A percentile compares a stretch with the other conserved stretches of the same genome.
phyloP scores from a whole-genome alignment of 495 filamentous ascomycete species.

The Penicillium bovifimosum region DNA sequence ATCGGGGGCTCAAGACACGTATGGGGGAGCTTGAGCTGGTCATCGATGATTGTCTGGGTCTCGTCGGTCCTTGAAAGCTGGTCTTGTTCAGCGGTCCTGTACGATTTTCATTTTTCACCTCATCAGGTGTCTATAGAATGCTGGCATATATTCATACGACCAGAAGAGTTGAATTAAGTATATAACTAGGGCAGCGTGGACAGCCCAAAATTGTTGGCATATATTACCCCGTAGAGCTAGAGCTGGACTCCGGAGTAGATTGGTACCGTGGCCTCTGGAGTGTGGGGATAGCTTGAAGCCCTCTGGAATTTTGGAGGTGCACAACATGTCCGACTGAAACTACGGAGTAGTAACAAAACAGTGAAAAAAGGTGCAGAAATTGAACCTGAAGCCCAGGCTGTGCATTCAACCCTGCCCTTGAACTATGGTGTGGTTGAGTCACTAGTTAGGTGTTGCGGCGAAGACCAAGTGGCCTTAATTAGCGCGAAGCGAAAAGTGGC shows the following conservation, averaged over 20 bases:
- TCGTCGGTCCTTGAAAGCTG: constrained; percentile 44
- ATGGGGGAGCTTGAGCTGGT: constrained; percentile 61
- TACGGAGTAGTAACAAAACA: background rate
- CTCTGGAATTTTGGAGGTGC: background rate
- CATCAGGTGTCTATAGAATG: constrained; percentile 15
- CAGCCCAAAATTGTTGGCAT: background rate
- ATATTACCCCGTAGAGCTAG: background rate
- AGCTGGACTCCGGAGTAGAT: background rate
- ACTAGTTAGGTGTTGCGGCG: constrained; percentile 14
- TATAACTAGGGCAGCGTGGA: background rate
- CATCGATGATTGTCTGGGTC: constrained; percentile 65
- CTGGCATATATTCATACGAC: background rate
- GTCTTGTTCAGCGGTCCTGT: background rate
- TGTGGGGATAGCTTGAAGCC: constrained; percentile 9
- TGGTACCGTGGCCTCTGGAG: constrained; percentile 9
- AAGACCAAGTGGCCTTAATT: constrained; percentile 46
- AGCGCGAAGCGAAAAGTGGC: constrained; percentile 44
- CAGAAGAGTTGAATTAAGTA: background rate
- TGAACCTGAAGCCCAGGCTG: background rate
- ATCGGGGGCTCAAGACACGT: constrained; percentile 60
- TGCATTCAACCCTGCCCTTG: background rate
- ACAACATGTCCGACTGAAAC: background rate
- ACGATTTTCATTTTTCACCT: background rate
- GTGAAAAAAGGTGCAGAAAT: background rate
- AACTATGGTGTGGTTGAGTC: constrained; percentile 9